Evolutionary conservation across 1,284 basidiomycete species (phyloP), one percentile per base, ranked within the genome.

Genomic region (Cryptococcus sp.): DNA sequence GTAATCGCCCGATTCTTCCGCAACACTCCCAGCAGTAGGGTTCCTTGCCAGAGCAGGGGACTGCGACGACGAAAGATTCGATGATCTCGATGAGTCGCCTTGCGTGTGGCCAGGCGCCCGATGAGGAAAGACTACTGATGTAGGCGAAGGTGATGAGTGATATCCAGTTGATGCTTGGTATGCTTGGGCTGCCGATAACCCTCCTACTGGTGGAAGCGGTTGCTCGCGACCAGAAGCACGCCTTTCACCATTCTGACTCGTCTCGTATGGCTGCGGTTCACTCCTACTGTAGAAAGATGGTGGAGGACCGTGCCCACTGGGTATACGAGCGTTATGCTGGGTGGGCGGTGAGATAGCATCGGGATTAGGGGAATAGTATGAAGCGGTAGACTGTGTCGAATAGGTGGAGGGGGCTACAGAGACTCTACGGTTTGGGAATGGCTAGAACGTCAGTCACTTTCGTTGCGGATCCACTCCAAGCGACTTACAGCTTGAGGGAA

Each of bases 381-480:
- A 60, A 13, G 59, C 53, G 5, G 62, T 55, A 3, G 64, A 62
- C n/a, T 53, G 55, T 21, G 55, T 55, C 4, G 67, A 67, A 42
- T 67, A 63, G 4, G 55, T 64, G 7, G 67, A 69, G 4, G 60
- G 61, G 2, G 64, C 63, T 14, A 64, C 50, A n/a, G 55, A 60
- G 14, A 55, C 49, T 53, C 64, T 47, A n/a, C 61, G 46, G 25
- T 49, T 45, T 28, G 44, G 28, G 16, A 7, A 7, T 19, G 45
- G 23, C n/a, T 19, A 19, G 5, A 39, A 16, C 16, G 36, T 39
- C 36, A 39, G 36, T 39, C 36, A 39, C 4, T 19, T 5, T 28
- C 5, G 16, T 34, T 16, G 18, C 36, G 14, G 36, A 39, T 11
- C 16, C 7, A 22, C 41, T 22, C 5, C 7, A 43, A 22, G 41